Evolutionary conservation across 352 stramenopile species (phyloP).

Genomic region (Phytophthora ramorum): DNA sequence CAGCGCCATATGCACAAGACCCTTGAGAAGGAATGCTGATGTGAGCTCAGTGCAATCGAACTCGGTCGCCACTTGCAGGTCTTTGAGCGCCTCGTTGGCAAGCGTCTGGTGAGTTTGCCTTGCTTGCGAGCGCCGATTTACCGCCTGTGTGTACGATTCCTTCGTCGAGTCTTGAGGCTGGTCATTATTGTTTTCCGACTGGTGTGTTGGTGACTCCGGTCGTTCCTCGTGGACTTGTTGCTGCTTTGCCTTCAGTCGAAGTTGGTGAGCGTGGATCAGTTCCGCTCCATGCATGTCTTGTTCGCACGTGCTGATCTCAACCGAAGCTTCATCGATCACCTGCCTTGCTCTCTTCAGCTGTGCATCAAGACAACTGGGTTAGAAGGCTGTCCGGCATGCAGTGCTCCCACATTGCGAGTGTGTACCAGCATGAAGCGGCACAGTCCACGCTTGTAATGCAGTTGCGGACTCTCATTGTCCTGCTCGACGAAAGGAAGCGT

Average conservation of each 20-base stretch:
- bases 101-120: slow-evolving; percentile 16
- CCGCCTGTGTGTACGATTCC: slow-evolving; percentile 15
- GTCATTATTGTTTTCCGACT: slow-evolving; percentile 1
- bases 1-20: slow-evolving; percentile 43
- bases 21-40: slow-evolving; percentile 48
- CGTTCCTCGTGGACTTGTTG: slow-evolving; percentile 3
- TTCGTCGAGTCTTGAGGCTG: slow-evolving; percentile 9
- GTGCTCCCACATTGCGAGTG: neutral
- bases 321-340: slow-evolving; percentile 29
- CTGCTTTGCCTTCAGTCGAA: slow-evolving; percentile 15
- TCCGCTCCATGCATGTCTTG: slow-evolving; percentile 28
- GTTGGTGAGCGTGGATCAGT: slow-evolving; percentile 17
- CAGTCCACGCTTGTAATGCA: slow-evolving; percentile 52
- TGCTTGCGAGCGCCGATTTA: slow-evolving; percentile 15
- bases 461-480: slow-evolving; percentile 28
- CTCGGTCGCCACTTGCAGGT: slow-evolving; percentile 44
- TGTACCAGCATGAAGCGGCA: slow-evolving; percentile 54
- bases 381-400: neutral
- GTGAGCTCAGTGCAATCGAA: slow-evolving; percentile 30
- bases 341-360: slow-evolving; percentile 27
- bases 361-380: neutral
- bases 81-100: slow-evolving; percentile 31
- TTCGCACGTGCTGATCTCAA: slow-evolving; percentile 27
- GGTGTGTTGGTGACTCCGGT: slow-evolving; percentile 10
- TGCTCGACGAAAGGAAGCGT: slow-evolving; percentile 25